A percentile compares a stretch with the other conserved stretches of the same genome.
Conservation (phyloP, 2,329 filamentous ascomycete genomes). For the Fusarium sororula region DNA sequence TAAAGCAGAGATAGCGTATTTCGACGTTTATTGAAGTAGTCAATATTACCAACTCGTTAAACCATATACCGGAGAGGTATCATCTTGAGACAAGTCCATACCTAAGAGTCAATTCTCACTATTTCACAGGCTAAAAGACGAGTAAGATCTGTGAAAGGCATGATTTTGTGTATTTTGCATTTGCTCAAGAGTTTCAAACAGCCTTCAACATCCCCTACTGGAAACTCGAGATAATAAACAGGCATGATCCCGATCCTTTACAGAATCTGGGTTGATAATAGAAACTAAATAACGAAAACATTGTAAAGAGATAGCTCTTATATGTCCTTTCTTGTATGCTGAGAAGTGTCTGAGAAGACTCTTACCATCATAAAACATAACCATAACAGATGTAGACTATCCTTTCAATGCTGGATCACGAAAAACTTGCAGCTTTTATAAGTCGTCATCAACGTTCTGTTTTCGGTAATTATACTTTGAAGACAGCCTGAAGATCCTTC, state of each 20-base stretch:
- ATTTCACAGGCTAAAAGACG: not conserved
- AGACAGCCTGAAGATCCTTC: not conserved
- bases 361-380: not conserved
- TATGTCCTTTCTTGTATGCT: not conserved
- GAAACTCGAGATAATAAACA: not conserved
- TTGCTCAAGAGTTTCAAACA: not conserved
- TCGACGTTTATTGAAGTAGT: too few relatives aligned
- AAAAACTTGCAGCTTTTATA: too few relatives aligned
- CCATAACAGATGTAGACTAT: not conserved
- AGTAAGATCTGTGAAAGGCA: rapidly evolving
- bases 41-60: not conserved
- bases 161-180: too few relatives aligned
- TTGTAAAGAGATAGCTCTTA: rapidly evolving
- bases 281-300: rapidly evolving
- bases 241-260: not conserved
- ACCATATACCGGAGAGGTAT: not conserved
- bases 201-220: too few relatives aligned
- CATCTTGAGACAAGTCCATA: not conserved
- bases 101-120: rapidly evolving
- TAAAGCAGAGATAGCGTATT: not conserved
- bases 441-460: rapidly evolving
- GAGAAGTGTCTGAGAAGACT: not conserved
- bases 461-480: rapidly evolving
- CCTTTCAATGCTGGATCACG: not conserved
- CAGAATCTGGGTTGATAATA: rapidly evolving